Conservation (phyloP, 345 rosid species). For the Durio zibethinus region DNA sequence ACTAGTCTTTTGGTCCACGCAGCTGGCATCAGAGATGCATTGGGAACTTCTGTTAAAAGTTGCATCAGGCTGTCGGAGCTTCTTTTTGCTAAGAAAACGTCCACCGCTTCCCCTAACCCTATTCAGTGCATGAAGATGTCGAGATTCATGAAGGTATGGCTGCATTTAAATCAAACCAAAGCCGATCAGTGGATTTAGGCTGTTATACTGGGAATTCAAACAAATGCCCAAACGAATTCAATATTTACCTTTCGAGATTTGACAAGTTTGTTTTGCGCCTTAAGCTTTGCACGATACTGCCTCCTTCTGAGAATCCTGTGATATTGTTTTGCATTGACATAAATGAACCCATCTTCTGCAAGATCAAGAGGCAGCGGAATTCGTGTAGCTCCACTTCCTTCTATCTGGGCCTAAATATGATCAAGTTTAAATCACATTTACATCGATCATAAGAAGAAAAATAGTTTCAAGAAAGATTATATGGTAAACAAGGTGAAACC, state of each 20-base stretch:
- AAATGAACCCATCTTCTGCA: conserved; percentile 54
- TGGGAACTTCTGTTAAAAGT: conserved; percentile 11
- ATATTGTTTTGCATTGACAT: conserved; percentile 80
- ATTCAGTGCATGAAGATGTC: conserved; percentile 75
- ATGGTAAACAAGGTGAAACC: not conserved
- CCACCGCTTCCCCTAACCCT: conserved; percentile 84
- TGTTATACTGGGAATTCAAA: too few relatives aligned
- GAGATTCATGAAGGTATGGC: conserved; percentile 90
- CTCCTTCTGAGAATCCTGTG: conserved; percentile 76
- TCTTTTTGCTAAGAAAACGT: conserved; percentile 63
- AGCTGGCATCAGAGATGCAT: conserved; percentile 22
- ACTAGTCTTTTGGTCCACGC: not conserved
- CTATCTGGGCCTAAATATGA: conserved; percentile 40
- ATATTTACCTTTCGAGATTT: conserved; percentile 57
- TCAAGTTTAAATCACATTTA: conserved; percentile 22
- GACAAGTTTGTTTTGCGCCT: conserved; percentile 65
- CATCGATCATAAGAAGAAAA: conserved; percentile 13
- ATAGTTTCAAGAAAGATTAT: not conserved
- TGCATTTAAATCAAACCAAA: conserved; percentile 27
- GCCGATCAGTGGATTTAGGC: not conserved
- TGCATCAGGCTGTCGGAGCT: conserved; percentile 42
- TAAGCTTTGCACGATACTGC: conserved; percentile 74
- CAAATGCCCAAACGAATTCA: not conserved
- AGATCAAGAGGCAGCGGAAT: conserved; percentile 61
- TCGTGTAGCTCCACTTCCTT: conserved; percentile 40